Evolutionary conservation across 192 early-diverging fungal species (phyloP).

Genomic region (Coemansia aciculifera): DNA sequence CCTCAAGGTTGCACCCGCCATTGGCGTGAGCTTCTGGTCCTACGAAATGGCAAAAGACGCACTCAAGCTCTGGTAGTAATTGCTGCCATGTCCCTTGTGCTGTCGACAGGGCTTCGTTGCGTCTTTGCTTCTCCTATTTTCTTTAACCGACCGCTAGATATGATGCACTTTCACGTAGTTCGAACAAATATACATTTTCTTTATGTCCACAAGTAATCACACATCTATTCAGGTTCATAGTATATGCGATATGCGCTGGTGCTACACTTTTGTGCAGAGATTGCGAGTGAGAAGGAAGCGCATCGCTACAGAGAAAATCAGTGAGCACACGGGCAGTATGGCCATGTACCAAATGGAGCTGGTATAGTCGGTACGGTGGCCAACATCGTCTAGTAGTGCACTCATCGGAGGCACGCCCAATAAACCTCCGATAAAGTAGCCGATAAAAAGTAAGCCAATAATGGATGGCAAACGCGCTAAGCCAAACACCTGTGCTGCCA

Average conservation of each 20-base stretch:
- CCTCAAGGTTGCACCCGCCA: slow-evolving; percentile 82
- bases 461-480: slow-evolving; percentile 47
- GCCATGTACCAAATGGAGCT: slow-evolving; percentile 53
- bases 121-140: neutral
- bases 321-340: slow-evolving; percentile 41
- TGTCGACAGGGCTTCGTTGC: neutral
- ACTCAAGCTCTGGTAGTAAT: slow-evolving; percentile 54
- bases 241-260: neutral
- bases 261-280: slow-evolving; percentile 19
- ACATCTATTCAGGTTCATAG: neutral
- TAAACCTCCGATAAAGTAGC: slow-evolving; percentile 47
- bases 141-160: neutral
- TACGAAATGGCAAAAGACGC: slow-evolving; percentile 77
- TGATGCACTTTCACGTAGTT: slow-evolving; percentile 1
- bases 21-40: slow-evolving; percentile 79
- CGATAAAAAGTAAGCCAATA: slow-evolving; percentile 47
- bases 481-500: slow-evolving; percentile 46
- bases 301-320: slow-evolving; percentile 38
- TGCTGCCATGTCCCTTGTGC: neutral
- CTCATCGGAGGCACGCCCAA: slow-evolving; percentile 52
- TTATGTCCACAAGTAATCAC: too few relatives aligned
- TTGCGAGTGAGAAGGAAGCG: slow-evolving; percentile 35
- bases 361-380: slow-evolving; percentile 46
- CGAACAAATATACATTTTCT: neutral
- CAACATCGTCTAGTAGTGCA: slow-evolving; percentile 46